A percentile compares a stretch with the other conserved stretches of the same genome.
phyloP scores from a whole-genome alignment of 2,329 filamentous ascomycete genomes.

The Exserohilum turcica region DNA sequence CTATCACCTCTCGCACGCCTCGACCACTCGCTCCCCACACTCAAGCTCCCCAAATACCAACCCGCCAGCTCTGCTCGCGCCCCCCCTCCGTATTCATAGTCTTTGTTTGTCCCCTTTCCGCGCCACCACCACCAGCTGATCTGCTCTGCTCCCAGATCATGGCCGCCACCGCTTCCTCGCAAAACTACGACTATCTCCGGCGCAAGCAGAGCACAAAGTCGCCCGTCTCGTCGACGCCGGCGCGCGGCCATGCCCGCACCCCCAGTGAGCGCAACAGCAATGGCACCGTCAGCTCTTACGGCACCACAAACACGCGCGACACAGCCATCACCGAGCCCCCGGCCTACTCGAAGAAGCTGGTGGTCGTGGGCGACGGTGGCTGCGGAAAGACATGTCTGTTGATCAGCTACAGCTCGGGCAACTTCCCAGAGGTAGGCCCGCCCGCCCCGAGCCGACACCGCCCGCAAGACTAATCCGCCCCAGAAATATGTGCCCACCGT shows the following conservation, averaged over 20 bases:
- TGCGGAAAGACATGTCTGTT: slow-evolving; percentile 98
- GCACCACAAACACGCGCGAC: slow-evolving; percentile 75
- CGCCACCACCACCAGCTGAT: neutral
- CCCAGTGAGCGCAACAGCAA: slow-evolving; percentile 76
- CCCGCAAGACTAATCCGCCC: slow-evolving; percentile 9
- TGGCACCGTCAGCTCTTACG: slow-evolving; percentile 85
- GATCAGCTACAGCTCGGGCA: slow-evolving; percentile 98
- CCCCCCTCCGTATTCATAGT: slow-evolving; percentile 38
- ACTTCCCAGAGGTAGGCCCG: slow-evolving; percentile 86
- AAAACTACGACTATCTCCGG: slow-evolving; percentile 62
- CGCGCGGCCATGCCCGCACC: slow-evolving; percentile 54
- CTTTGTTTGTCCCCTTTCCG: neutral
- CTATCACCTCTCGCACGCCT: slow-evolving; percentile 18
- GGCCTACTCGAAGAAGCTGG: slow-evolving; percentile 97
- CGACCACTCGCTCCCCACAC: slow-evolving; percentile 20
- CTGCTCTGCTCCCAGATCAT: slow-evolving; percentile 17
- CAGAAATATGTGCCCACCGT: slow-evolving; percentile 99
- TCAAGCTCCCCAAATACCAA: slow-evolving; percentile 13
- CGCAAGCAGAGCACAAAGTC: slow-evolving; percentile 59
- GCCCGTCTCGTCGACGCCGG: slow-evolving; percentile 41
- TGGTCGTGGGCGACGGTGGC: slow-evolving; percentile 95
- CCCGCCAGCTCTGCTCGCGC: slow-evolving; percentile 15
- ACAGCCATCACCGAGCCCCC: slow-evolving; percentile 90
- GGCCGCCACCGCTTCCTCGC: slow-evolving; percentile 40
- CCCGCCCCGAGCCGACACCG: neutral